Percentiles rank a stretch among this genome's conserved stretches.
phyloP scores from a whole-genome alignment of 805 yeast genomes.

The Candida ipomoeae region DNA sequence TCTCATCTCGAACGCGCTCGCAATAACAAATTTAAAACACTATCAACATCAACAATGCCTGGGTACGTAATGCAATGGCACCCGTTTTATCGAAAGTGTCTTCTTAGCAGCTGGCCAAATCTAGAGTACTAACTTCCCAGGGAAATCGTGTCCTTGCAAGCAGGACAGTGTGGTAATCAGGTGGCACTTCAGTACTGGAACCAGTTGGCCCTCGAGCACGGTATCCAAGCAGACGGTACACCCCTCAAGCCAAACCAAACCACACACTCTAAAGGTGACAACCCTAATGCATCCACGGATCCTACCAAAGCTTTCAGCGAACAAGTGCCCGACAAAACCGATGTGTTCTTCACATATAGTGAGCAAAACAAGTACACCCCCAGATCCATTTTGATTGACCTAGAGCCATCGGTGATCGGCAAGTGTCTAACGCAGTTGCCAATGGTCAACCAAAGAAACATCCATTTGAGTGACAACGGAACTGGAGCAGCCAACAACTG shows the following conservation, averaged over 20 bases:
- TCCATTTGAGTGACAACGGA: constrained; percentile 75
- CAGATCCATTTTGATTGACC: constrained; percentile 75
- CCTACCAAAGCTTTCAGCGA: constrained; percentile 1
- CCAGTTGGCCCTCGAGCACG: constrained; percentile 83
- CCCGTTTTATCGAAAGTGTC: not conserved
- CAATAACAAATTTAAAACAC: constrained; percentile 6
- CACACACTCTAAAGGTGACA: not conserved
- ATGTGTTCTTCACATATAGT: constrained; percentile 73
- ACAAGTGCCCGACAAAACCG: constrained; percentile 61
- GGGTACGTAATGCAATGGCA: constrained; percentile 20
- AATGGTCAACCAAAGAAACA: constrained; percentile 78
- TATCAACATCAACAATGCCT: constrained; percentile 19
- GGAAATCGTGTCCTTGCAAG: constrained; percentile 67
- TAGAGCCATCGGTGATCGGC: constrained; percentile 85
- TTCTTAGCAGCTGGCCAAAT: not conserved
- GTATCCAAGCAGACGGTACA: constrained; percentile 65
- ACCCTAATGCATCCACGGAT: constrained; percentile 15
- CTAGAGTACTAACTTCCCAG: constrained; percentile 31
- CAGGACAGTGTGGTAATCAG: constrained; percentile 97
- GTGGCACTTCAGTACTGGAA: constrained; percentile 92
- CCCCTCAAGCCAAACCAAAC: constrained; percentile 14
- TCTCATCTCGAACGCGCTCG: constrained; percentile 9
- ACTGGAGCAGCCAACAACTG: constrained; percentile 96
- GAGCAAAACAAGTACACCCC: constrained; percentile 83
- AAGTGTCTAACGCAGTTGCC: constrained; percentile 51